Evolutionary conservation across 495 filamentous ascomycete genomes (phyloP), one percentile per base, ranked within the genome.

Genomic region (Aspergillus haitiensis): DNA sequence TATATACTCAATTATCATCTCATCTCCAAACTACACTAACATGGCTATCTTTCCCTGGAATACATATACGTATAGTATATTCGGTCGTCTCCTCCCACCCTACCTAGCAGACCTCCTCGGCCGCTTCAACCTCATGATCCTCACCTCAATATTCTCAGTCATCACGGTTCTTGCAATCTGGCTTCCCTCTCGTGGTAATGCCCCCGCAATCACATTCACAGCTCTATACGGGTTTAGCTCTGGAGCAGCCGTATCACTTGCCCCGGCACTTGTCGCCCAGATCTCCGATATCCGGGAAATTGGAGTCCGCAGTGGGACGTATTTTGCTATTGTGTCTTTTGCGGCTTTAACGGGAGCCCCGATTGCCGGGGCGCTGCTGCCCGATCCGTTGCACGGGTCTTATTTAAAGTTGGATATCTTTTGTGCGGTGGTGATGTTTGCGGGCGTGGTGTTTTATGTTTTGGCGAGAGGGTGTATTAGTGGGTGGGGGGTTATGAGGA

Each of bases 21-120:
- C 8, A 40, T n/a, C 34, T 27, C 21, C 1, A 27, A 27, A 27
- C 21, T 27, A 27, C 1, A 27, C 21, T 27, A 27, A 27, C 21
- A 27, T 27, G 21, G 21, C 21, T 3, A 27, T 27, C 21, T 27
- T 27, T 27, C 21, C 21, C 21, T 27, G 21, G 21, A 27, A 27
- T 27, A 54, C 15, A 42, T 40, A 55, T 39, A 55, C 16, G n/a
- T 34, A 55, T 52, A 82, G 85, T 58, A 81, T 91, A 58, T 79
- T 88, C 48, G 90, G 90, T n/a, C 84, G 90, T 50, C 89, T 89
- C 50, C 60, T 89, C 8, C 88, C 88, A 2, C 87, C 87, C n/a
- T 82, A 84, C 63, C 50, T 88, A 15, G 90, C 86, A 42, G 90
- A 94, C 70, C 84, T 81, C 60, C 40, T 89, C 36, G 90, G 90